These are phyloP conservation scores for Cyclotella cryptica DNA, from an alignment of 108 stramenopile species.

Conservation along the genomic window DNA sequence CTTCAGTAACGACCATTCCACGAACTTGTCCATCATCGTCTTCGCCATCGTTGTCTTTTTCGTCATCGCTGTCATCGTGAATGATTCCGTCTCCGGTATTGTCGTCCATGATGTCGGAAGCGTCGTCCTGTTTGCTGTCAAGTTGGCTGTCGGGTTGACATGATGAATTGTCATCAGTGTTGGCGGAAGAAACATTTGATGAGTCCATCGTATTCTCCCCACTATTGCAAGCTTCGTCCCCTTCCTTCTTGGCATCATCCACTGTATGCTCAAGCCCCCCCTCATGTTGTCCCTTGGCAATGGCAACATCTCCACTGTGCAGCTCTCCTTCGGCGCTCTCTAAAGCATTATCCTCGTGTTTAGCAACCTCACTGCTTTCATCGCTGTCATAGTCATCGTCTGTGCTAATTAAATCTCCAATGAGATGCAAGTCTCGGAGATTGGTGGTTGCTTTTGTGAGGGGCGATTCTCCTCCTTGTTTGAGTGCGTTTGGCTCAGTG, in stretches of 20 bases:
- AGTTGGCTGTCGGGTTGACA: not conserved
- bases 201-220: no score
- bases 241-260: no score
- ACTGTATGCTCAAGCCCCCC: no score
- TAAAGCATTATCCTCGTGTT: not conserved
- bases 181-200: not conserved
- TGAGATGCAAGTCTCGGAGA: slow-evolving; percentile 4
- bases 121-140: not conserved
- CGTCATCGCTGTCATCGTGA: slow-evolving; percentile 37
- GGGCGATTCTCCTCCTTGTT: not conserved
- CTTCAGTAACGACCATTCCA: slow-evolving; percentile 34
- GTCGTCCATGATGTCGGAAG: not conserved
- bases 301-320: not conserved
- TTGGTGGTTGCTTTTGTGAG: slow-evolving; percentile 1
- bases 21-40: slow-evolving; percentile 22
- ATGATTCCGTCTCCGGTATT: slow-evolving; percentile 8
- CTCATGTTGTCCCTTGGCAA: not conserved
- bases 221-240: no score
- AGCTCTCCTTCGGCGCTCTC: not conserved
- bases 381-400: slow-evolving; percentile 27
- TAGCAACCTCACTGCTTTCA: slow-evolving; percentile 7
- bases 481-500: not conserved
- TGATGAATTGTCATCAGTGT: not conserved
- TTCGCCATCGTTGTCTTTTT: slow-evolving; percentile 42
- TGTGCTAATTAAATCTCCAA: slow-evolving; percentile 3